Base-by-base conservation (phyloP, 2,329 filamentous ascomycete genomes). In the Diplodia sapinea region DNA sequence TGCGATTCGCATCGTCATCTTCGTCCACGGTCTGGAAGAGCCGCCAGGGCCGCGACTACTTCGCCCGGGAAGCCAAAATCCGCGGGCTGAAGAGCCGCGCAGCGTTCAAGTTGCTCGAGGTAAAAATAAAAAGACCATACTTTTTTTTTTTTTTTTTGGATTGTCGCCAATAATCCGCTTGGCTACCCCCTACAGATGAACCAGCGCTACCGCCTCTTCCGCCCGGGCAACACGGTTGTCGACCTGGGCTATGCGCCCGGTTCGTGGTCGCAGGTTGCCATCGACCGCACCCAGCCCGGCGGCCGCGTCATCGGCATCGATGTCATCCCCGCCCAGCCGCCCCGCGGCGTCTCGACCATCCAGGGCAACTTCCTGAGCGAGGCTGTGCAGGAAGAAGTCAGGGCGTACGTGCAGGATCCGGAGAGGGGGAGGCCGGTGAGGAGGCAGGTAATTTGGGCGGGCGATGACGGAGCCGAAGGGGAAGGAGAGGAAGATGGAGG, bases 271-370 rank as follows among this genome's bases (percentile, higher is more conserved):
- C 74, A 96, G 88, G 93, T 98, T 43, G 95, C 95, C 20, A 82
- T 91, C 40, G 90, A 92, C 69, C 86, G 88, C 64, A 96, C 92
- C 4, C 85, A 86, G 69, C 94, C 94, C 0, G 80, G 86, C 55
- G 93, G 94, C 9, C 87, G 90, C 52, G 89, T 99, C 13, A 83
- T 99, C 33, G 96, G 95, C 12, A 94, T 99, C 74, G 95, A 99
- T 77, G 86, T 99, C 63, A 93, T 99, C 71, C 95, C 95, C 4
- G 92, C 93, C 0, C 91, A 94, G 76, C 94, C 96, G 5, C 95
- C 95, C 0, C 88, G 87, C 74, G 95, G 95, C 26, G 93, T 96
- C n/a, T 94, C 92, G 33, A 93, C 93, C 2, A 93, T 99, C 68
- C 95, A 99, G 79, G 95, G 96, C 57, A 92, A 99, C 77, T 98